A percentile compares a stretch with the other conserved stretches of the same genome.
Conservation (phyloP, 495 filamentous ascomycete species). For the Oidiodendron maius region DNA sequence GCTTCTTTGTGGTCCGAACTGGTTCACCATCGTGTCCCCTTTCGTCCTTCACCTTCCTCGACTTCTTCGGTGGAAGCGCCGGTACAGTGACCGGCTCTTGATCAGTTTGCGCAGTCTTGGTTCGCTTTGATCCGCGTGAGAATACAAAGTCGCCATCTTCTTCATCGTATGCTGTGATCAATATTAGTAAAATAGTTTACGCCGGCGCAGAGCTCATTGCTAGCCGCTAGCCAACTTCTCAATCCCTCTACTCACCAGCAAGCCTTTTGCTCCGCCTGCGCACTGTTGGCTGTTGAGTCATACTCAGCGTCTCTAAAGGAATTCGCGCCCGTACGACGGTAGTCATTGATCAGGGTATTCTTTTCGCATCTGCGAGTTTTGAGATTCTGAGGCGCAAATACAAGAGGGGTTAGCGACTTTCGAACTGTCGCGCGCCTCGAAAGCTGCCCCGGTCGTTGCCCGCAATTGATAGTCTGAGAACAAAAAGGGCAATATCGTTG, state of each 20-base stretch:
- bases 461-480: too few species aligned
- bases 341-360: constrained; percentile 46
- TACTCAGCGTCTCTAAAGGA: constrained; percentile 53
- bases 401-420: constrained; percentile 7
- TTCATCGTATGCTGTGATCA: constrained; percentile 50
- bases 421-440: constrained; percentile 7
- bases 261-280: constrained; percentile 48
- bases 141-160: constrained; percentile 61
- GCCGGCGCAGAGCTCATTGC: neutral
- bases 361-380: constrained; percentile 15
- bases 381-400: neutral
- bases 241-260: constrained; percentile 34
- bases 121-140: constrained; percentile 47
- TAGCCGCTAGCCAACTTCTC: neutral
- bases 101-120: constrained; percentile 34
- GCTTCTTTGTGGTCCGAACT: constrained; percentile 9
- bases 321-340: constrained; percentile 52
- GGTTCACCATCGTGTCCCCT: constrained; percentile 26
- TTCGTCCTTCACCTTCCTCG: constrained; percentile 28
- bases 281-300: constrained; percentile 50
- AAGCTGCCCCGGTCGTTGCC: too few species aligned
- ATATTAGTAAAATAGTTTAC: constrained; percentile 15
- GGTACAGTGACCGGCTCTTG: constrained; percentile 32
- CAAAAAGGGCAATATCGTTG: too few species aligned
- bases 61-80: constrained; percentile 29